Percentiles rank a stretch among this genome's conserved stretches.
These are phyloP conservation scores for Coemansia sp. DNA, from an alignment of 192 early-diverging fungal genomes.

Conservation along the genomic window DNA sequence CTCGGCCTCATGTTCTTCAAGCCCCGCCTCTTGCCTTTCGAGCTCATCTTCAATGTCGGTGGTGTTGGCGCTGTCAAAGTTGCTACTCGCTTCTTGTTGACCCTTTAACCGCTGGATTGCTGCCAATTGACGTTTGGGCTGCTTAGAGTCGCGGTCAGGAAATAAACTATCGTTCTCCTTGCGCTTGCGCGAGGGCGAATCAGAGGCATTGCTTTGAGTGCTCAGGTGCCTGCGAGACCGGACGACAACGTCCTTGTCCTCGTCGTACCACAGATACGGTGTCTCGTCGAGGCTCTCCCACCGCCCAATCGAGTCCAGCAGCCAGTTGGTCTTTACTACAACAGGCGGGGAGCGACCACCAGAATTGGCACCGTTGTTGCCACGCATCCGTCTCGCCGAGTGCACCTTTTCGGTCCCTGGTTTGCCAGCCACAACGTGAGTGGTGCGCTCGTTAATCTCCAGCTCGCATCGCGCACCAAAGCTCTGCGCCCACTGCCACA, in stretches of 20 bases:
- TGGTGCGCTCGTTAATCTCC: constrained; percentile 63
- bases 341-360: constrained; percentile 56
- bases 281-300: constrained; percentile 74
- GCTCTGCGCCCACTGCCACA: constrained; percentile 74
- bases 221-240: constrained; percentile 14
- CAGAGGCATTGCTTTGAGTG: constrained; percentile 4
- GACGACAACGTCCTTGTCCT: constrained; percentile 27
- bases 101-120: constrained; percentile 22
- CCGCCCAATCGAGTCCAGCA: constrained; percentile 66
- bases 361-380: constrained; percentile 55
- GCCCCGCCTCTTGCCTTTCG: constrained; percentile 50
- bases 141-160: constrained; percentile 7
- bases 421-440: constrained; percentile 89
- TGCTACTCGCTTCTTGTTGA: constrained; percentile 22
- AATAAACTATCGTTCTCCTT: not conserved
- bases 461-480: constrained; percentile 82
- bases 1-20: constrained; percentile 55
- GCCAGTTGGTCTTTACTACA: constrained; percentile 54
- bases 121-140: constrained; percentile 8
- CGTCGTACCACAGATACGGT: constrained; percentile 55
- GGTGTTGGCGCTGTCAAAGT: constrained; percentile 52
- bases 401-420: constrained; percentile 75
- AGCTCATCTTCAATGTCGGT: constrained; percentile 52
- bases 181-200: not conserved
- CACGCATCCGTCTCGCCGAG: constrained; percentile 53